A percentile compares a stretch with the other conserved stretches of the same genome.
Conservation (phyloP, 225 moss, liverwort and hornwort genomes). For the Pseudisothecium myosuroides region DNA sequence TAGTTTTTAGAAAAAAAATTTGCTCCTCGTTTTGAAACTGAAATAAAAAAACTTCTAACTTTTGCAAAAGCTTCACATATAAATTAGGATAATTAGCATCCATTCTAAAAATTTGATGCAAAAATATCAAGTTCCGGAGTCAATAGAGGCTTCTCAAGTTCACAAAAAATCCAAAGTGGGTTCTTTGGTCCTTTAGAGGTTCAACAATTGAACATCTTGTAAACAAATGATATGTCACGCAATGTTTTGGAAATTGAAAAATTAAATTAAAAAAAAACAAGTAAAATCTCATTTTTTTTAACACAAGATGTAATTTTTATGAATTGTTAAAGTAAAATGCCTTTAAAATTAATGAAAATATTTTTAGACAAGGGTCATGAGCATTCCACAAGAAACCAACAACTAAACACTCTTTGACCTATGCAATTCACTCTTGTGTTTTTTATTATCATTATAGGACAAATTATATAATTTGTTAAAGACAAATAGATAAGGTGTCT, state of each 20-base stretch:
- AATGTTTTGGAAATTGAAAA: neutral
- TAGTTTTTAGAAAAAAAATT: too few species aligned
- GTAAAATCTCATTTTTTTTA: neutral
- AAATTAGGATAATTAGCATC: neutral
- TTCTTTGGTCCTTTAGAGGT: neutral
- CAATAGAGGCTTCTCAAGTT: rapidly evolving
- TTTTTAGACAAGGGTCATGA: neutral
- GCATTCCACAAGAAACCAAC: neutral
- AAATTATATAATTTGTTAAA: neutral
- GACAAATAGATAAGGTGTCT: neutral
- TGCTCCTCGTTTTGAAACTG: rapidly evolving
- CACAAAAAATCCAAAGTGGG: rapidly evolving
- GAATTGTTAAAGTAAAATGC: neutral
- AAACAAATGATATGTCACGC: neutral
- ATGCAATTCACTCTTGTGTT: neutral
- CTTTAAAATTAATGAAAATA: neutral
- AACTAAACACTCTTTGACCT: neutral
- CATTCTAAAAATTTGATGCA: neutral
- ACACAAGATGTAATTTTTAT: neutral
- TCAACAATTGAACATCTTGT: neutral
- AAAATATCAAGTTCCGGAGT: neutral
- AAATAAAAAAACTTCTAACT: neutral
- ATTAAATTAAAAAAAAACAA: neutral
- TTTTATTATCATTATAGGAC: neutral
- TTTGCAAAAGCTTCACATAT: neutral